Evolutionary conservation across 495 filamentous ascomycete species (phyloP), one percentile per base, ranked within the genome.

Genomic region (Rusavskia elegans): DNA sequence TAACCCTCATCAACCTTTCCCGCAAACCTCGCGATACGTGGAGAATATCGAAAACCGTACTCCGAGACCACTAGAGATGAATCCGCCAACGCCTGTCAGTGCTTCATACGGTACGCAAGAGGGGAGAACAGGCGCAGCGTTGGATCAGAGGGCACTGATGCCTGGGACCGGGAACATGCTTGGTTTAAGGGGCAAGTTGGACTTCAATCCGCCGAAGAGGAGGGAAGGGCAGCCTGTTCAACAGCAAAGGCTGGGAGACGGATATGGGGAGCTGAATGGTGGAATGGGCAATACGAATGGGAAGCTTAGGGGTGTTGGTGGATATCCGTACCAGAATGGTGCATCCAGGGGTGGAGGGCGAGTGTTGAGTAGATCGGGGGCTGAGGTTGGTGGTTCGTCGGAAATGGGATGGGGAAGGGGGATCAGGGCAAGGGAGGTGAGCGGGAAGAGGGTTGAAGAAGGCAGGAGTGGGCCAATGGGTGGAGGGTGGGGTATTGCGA

Each of bases 361-460:
- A 23, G 56, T 58, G n/a, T 48, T 61, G 16, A 61, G 55, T 49
- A 32, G 59, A 32, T 55, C 57, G 25, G 59, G 59, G 50, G 71
- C 50, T 63, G 70, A 38, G 9, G 32, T 35, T 35, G 32, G 32
- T 8, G 32, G 32, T 35, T 2, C 32, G 32, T 7, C 8, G 32
- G 32, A 35, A 14, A 8, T 35, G 32, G 32, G 32, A 35, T 35
- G 8, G 70, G 52, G 68, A 63, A 52, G 70, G 63, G 59, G 70
- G 64, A 53, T 67, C 65, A 57, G 64, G 69, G 57, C 62, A 48
- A 71, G 88, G 49, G 81, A 87, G 58, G 87, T 90, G 10, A 92
- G 86, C 59, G 89, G 87, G 3, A 87, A 87, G 65, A 68, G 86
- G 45, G 89, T 81, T 1, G 89, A 95, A 66, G 89, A 95, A 66